Percentiles rank a stretch among this genome's conserved stretches.
Conservation (phyloP, 2,329 filamentous ascomycete species). For the Thielaviopsis euricoi region DNA sequence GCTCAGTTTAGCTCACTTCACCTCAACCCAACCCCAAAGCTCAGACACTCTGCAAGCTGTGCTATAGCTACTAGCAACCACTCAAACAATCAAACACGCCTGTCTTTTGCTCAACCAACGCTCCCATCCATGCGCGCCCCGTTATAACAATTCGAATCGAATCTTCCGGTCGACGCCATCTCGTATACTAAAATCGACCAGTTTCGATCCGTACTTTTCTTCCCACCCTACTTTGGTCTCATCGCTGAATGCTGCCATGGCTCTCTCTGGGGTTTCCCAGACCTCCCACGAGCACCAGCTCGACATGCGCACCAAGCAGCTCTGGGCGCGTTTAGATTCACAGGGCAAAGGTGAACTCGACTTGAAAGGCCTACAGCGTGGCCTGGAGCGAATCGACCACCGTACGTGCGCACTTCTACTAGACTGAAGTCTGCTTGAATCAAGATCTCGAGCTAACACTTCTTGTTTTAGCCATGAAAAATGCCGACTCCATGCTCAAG, state of each 20-base stretch:
- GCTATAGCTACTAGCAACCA: not conserved
- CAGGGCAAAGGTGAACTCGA: slow-evolving; percentile 65
- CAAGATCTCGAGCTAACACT: not conserved
- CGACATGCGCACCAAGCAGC: slow-evolving; percentile 63
- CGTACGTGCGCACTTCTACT: slow-evolving; percentile 36
- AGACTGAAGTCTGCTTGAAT: not conserved
- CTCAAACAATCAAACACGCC: not conserved
- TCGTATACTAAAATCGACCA: not conserved
- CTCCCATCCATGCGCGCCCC: not conserved
- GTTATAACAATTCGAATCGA: not conserved
- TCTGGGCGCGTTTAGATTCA: slow-evolving; percentile 74
- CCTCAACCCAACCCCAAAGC: too few relatives aligned
- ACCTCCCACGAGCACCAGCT: slow-evolving; percentile 30
- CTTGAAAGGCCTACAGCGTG: slow-evolving; percentile 67
- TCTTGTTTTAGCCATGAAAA: slow-evolving; percentile 50
- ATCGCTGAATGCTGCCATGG: slow-evolving; percentile 6
- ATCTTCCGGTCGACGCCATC: not conserved
- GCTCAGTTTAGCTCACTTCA: too few relatives aligned
- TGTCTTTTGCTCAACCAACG: not conserved
- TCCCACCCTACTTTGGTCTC: not conserved
- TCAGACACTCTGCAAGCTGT: too few relatives aligned
- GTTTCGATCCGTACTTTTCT: not conserved
- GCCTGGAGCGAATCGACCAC: slow-evolving; percentile 77
- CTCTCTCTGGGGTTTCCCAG: slow-evolving; percentile 5
- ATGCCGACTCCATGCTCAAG: slow-evolving; percentile 71